A percentile compares a stretch with the other conserved stretches of the same genome.
phyloP scores from a whole-genome alignment of 2,329 filamentous ascomycete species.

The Pseudogymnoascus sp. region DNA sequence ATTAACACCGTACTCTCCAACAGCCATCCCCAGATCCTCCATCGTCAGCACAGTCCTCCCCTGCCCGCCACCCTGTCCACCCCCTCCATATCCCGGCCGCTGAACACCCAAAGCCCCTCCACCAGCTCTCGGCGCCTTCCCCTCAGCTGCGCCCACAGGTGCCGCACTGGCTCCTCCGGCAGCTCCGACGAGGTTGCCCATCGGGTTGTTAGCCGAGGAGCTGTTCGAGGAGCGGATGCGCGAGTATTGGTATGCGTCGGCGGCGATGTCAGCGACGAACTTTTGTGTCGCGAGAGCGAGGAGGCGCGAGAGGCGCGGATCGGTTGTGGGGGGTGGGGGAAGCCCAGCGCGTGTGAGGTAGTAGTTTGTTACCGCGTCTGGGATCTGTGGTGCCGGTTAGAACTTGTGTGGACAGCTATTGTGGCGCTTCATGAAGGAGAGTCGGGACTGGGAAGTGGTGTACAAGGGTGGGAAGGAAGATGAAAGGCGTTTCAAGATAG shows the following conservation, averaged over 20 bases:
- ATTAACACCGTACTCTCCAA: conserved; percentile 95
- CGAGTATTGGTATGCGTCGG: conserved; percentile 95
- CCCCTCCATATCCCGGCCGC: conserved; percentile 73
- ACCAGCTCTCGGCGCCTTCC: conserved; percentile 45
- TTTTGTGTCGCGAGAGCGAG: conserved; percentile 97
- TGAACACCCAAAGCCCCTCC: conserved; percentile 47
- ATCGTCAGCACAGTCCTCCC: conserved; percentile 93
- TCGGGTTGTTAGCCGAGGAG: conserved; percentile 77
- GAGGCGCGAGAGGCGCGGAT: conserved; percentile 81
- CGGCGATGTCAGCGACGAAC: conserved; percentile 94
- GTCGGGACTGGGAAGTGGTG: not conserved
- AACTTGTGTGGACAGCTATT: not conserved
- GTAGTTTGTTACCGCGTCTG: conserved; percentile 94
- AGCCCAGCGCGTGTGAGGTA: conserved; percentile 95
- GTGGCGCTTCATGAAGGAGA: not conserved
- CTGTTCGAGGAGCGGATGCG: conserved; percentile 91
- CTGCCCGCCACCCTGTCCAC: conserved; percentile 79
- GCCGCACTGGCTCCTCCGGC: conserved; percentile 58
- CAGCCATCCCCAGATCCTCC: conserved; percentile 97
- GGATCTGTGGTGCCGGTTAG: conserved; percentile 55
- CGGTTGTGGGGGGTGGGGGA: conserved; percentile 82
- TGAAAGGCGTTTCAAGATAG: not conserved
- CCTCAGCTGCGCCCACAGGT: conserved; percentile 41
- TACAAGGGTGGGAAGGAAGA: not conserved
- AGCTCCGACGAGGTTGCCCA: conserved; percentile 74